Percentiles rank a stretch among this genome's conserved stretches.
phyloP scores from a whole-genome alignment of 2,329 filamentous ascomycete species.

The Colletotrichum costaricense region DNA sequence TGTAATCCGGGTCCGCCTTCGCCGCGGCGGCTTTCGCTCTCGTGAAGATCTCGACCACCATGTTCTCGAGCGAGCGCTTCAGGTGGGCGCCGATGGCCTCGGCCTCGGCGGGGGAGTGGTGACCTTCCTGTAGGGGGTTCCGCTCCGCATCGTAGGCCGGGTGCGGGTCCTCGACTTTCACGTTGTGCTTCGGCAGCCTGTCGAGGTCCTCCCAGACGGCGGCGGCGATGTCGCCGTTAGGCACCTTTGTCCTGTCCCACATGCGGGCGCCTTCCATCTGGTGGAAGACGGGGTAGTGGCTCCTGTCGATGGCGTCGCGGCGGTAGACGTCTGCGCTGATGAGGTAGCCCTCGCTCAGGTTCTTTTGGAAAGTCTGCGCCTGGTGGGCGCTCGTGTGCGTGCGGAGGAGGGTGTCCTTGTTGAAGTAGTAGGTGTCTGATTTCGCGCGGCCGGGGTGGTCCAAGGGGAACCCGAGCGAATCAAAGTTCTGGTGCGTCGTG shows the following conservation, averaged over 20 bases:
- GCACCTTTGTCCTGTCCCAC: constrained; percentile 79
- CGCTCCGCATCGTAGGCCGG: constrained; percentile 80
- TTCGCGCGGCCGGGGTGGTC: constrained; percentile 89
- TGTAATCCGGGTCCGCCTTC: constrained; percentile 59
- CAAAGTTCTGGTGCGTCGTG: constrained; percentile 88
- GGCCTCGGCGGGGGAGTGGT: constrained; percentile 81
- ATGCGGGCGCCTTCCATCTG: constrained; percentile 97
- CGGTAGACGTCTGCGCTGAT: constrained; percentile 96
- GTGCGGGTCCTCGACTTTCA: constrained; percentile 86
- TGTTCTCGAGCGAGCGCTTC: constrained; percentile 87
- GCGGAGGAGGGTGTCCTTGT: constrained; percentile 82
- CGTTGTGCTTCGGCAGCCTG: constrained; percentile 76
- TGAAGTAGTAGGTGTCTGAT: constrained; percentile 97
- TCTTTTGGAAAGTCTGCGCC: constrained; percentile 79
- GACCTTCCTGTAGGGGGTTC: constrained; percentile 82
- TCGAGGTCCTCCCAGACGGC: constrained; percentile 78
- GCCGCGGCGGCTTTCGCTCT: constrained; percentile 76
- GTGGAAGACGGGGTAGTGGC: constrained; percentile 97
- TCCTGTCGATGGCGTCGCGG: constrained; percentile 92
- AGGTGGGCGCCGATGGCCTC: constrained; percentile 87
- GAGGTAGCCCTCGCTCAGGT: constrained; percentile 83
- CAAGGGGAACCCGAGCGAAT: constrained; percentile 90
- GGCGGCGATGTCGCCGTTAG: constrained; percentile 68
- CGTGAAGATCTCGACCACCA: constrained; percentile 90
- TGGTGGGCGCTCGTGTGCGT: constrained; percentile 98